Evolutionary conservation across 768 basidiomycete species (phyloP).

Genomic region (Termitomyces sp.): DNA sequence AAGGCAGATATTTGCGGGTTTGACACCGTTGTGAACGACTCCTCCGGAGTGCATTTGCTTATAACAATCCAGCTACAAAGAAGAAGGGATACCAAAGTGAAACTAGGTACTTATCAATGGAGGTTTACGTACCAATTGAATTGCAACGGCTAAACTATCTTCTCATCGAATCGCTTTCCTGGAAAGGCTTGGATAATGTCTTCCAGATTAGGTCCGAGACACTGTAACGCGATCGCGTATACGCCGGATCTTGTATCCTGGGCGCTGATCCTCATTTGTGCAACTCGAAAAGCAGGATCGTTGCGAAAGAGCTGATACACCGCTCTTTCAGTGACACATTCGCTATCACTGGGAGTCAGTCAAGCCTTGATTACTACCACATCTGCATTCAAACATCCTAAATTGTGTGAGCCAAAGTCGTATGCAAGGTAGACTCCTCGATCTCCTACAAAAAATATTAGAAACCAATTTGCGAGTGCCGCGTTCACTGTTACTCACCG

Average conservation of each 20-base stretch:
- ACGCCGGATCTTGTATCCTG: slow-evolving; percentile 18
- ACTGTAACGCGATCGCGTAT: slow-evolving; percentile 22
- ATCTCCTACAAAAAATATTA: slow-evolving; percentile 15
- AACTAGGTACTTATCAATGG: not conserved
- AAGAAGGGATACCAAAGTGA: not conserved
- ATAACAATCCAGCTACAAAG: slow-evolving; percentile 23
- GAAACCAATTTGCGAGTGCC: not conserved
- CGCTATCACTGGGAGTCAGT: slow-evolving; percentile 17
- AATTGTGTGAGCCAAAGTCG: slow-evolving; percentile 16
- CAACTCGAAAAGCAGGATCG: slow-evolving; percentile 14
- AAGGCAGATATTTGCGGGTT: slow-evolving; percentile 27
- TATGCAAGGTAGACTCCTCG: slow-evolving; percentile 27
- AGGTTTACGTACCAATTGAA: slow-evolving; percentile 21
- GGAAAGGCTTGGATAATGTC: slow-evolving; percentile 16
- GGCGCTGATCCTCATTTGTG: slow-evolving; percentile 7
- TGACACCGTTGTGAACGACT: slow-evolving; percentile 28
- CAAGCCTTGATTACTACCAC: slow-evolving; percentile 28
- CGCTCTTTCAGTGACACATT: slow-evolving; percentile 22
- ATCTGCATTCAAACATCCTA: slow-evolving; percentile 18
- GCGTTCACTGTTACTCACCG: slow-evolving; percentile 14
- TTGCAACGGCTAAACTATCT: slow-evolving; percentile 24
- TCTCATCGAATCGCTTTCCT: slow-evolving; percentile 12
- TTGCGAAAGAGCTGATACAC: slow-evolving; percentile 17
- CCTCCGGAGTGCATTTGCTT: slow-evolving; percentile 20
- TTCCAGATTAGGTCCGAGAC: slow-evolving; percentile 25